Base-by-base conservation (phyloP, 345 rosid genomes). In the Laguncularia racemosa region DNA sequence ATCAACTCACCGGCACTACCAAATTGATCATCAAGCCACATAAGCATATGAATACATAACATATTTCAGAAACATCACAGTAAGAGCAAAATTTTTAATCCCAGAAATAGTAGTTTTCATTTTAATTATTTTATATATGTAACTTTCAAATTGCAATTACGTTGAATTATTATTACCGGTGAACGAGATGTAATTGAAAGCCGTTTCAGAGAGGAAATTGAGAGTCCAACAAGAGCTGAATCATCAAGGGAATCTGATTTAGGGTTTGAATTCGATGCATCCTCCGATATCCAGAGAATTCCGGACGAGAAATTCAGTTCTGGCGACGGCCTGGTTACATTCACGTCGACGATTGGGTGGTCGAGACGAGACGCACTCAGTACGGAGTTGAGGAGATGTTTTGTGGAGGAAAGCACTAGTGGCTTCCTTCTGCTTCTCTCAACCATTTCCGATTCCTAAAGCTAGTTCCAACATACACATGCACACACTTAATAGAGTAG, bases 351-450 rank as follows among this genome's bases (percentile, higher is more conserved):
- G 21, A 17, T 54, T 52, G 10, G 40, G 40, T 17, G 58, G 16
- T 26, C 67, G 50, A 68, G 67, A 18, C 57, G 75, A 1, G 78
- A 62, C 13, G 88, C 73, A 56, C 44, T 60, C 4, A 86, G 79
- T 1, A 93, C 44, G 49, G 96, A 79, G 58, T 83, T 69, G 75
- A 89, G 53, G 48, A 82, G 79, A 57, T 67, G 16, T 73, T 77
- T 89, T 56, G 92, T 89, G 53, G 99, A 87, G 69, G 88, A 79
- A 9, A 87, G 92, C 19, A 93, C 67, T 58, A 87, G 83, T 70
- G 96, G 95, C 76, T 64, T 81, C 76, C 96, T 81, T 69, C 88
- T 6, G 40, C 40, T 80, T 70, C 88, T 77, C 76, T 70, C 89
- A 62, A 73, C 83, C 93, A 83, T 85, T 54, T 51, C 67, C 9